Evolutionary conservation across 768 basidiomycete genomes (phyloP), one percentile per base, ranked within the genome.

Genomic region (Gautieria morchelliformis): DNA sequence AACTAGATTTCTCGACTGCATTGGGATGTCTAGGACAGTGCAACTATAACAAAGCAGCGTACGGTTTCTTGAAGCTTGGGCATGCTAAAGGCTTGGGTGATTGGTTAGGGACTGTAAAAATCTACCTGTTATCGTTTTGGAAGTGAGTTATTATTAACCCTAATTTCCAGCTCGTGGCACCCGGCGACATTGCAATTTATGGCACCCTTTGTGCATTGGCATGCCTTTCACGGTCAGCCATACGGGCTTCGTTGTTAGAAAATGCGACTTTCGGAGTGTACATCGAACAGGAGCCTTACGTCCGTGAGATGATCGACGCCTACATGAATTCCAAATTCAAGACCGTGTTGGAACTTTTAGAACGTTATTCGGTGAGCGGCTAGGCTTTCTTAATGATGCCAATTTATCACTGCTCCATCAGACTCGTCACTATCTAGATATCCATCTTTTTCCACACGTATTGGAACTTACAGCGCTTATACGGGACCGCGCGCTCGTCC

Each of bases 311-410:
- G 44, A 73, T 93, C 54, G 87, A 89, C 59, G 81, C 87, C 2
- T 96, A 92, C 71, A 84, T 93, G 76, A 78, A 78, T 58, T 93
- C 87, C 68, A 82, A 87, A 63, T 97, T 96, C 75, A 90, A 87
- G 65, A 79, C 76, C 5, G 89, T 88, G 8, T 77, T 94, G 12
- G 85, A 86, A 32, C 71, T 90, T 19, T 78, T 97, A 46, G 76
- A 80, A 9, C 76, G 78, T 58, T 82, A 87, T 66, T 88, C 87
- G 30, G 92, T 89, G 53, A 33, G 66, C 66, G 20, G 11, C n/a
- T 41, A 5, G 10, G 12, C 45, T 42, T 32, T 10, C 52, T 20
- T 20, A 4, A 15, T 24, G 22, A 39, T 11, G 19, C 20, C 32
- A 14, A 5, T 48, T 27, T 50, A 27, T 51, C 14, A 46, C 8